Base-by-base conservation (phyloP, 1,284 basidiomycete genomes). In the Apiotrichum brassicae region DNA sequence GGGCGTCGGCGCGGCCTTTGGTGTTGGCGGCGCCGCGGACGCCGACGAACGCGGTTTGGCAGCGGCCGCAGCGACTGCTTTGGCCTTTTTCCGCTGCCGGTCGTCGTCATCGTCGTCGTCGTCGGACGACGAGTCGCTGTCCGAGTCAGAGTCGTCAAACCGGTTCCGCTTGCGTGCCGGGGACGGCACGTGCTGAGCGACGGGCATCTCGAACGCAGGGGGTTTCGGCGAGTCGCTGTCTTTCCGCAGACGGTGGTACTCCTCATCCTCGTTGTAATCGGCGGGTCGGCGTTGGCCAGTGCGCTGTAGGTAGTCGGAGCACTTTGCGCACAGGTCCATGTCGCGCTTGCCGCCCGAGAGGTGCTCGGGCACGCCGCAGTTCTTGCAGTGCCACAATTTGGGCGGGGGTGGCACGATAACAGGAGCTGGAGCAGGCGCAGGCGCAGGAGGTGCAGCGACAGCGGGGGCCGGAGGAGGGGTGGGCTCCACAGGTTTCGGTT, bases 381-480 rank as follows among this genome's bases (percentile, higher is more conserved):
- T 91, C 37, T 86, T 88, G 69, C 90, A 94, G 73, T 90, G 87
- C 90, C 90, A 94, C 3, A 85, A 77, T 1, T 87, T 88, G 25
- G 38, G n/a, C 24, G 49, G 42, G 26, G 42, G 35, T 8, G 38
- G 38, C 4, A 39, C 37, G 14, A 45, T 41, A 16, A 40, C 32
- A 8, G 34, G 32, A 4, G 20, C 44, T 14, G 48, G 36, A 22
- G 28, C 39, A n/a, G n/a, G n/a, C n/a, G n/a, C n/a, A n/a, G n/a
- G n/a, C n/a, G n/a, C n/a, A n/a, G n/a, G n/a, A n/a, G n/a, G n/a
- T n/a, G n/a, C n/a, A n/a, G n/a, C n/a, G n/a, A n/a, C n/a, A n/a
- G n/a, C n/a, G n/a, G n/a, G n/a, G n/a, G n/a, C n/a, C n/a, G n/a
- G n/a, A n/a, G n/a, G n/a, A n/a, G n/a, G n/a, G n/a, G n/a, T n/a